These are phyloP conservation scores for Macrophomina pseudophaseolina DNA, from an alignment of 2,329 filamentous ascomycete genomes.

Conservation along the genomic window DNA sequence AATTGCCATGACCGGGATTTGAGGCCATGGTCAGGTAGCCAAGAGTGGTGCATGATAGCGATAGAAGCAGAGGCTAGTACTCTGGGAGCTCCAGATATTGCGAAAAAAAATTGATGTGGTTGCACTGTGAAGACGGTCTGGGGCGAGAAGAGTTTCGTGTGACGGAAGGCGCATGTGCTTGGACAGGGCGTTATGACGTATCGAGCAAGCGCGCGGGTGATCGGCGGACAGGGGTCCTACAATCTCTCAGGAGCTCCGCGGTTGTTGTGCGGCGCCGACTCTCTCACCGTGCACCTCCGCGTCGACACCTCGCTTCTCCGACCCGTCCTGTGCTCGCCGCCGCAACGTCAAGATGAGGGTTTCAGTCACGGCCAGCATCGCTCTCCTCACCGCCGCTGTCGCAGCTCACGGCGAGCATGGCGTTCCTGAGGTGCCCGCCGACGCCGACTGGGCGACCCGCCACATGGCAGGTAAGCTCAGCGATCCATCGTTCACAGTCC, in stretches of 20 bases:
- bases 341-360: constrained; percentile 22
- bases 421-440: constrained; percentile 49
- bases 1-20: background rate
- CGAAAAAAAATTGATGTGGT: too few species aligned
- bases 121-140: too few species aligned
- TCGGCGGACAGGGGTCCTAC: constrained; percentile 7
- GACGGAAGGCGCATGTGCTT: background rate
- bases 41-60: too few species aligned
- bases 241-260: constrained; percentile 14
- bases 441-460: constrained; percentile 55
- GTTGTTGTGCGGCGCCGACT: constrained; percentile 1
- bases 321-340: background rate
- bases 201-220: constrained; percentile 16
- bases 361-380: constrained; percentile 18
- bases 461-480: constrained; percentile 53
- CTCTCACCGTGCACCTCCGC: constrained; percentile 22
- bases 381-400: constrained; percentile 28
- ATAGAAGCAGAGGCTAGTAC: too few species aligned
- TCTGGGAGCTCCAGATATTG: too few species aligned
- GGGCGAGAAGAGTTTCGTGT: background rate
- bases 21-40: too few species aligned
- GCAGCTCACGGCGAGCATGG: constrained; percentile 43
- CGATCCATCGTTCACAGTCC: background rate
- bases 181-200: constrained; percentile 5
- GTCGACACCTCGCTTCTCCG: constrained; percentile 4